A percentile compares a stretch with the other conserved stretches of the same genome.
phyloP scores from a whole-genome alignment of 768 basidiomycete species.

The Lentinus tigrinus region DNA sequence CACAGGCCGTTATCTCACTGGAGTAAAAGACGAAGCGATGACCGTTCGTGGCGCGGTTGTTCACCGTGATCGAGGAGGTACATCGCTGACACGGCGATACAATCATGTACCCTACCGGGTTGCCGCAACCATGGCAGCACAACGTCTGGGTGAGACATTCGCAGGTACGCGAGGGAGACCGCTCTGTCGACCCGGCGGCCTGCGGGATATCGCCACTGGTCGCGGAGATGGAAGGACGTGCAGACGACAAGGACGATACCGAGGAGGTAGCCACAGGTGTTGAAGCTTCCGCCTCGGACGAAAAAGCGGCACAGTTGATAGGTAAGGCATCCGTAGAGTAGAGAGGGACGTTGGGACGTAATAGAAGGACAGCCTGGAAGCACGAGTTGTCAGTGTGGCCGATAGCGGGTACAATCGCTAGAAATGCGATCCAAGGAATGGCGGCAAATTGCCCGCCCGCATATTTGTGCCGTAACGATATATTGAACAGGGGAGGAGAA shows the following conservation, averaged over 20 bases:
- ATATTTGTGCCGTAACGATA: not conserved
- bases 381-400: conserved; percentile 8
- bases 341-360: conserved; percentile 77
- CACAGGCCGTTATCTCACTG: conserved; percentile 58
- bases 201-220: conserved; percentile 13
- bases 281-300: conserved; percentile 28
- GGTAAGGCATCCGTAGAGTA: conserved; percentile 84
- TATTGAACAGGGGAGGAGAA: not conserved
- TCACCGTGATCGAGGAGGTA: conserved; percentile 64
- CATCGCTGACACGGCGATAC: conserved; percentile 77
- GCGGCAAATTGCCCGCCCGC: not conserved
- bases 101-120: conserved; percentile 76
- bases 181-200: conserved; percentile 20
- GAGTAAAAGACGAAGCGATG: conserved; percentile 89
- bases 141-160: conserved; percentile 84
- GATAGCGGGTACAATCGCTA: not conserved
- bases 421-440: not conserved
- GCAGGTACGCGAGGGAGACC: conserved; percentile 60
- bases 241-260: conserved; percentile 17
- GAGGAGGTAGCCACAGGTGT: conserved; percentile 13
- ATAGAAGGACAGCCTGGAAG: conserved; percentile 74
- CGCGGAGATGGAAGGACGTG: not conserved
- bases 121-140: conserved; percentile 78
- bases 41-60: conserved; percentile 75
- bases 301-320: conserved; percentile 69